These are phyloP conservation scores for Lophiotrema nucula DNA, from an alignment of 495 filamentous ascomycete genomes.

Conservation along the genomic window DNA sequence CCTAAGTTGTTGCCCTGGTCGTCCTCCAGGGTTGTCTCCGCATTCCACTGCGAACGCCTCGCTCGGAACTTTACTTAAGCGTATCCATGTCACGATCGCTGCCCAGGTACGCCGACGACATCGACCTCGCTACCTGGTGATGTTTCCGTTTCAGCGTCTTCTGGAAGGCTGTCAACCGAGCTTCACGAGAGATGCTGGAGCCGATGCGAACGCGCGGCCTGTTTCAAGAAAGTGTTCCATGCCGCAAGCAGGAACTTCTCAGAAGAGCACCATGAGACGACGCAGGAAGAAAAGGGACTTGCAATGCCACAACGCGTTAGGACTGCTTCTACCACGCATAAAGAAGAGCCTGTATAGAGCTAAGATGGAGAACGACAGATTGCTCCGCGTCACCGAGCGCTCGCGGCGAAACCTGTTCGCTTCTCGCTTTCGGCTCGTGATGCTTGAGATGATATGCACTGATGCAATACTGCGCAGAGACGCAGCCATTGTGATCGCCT, in stretches of 20 bases:
- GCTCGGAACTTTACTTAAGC: conserved; percentile 23
- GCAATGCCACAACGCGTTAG: too few species aligned
- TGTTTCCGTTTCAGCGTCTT: conserved; percentile 23
- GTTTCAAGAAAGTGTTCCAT: conserved; percentile 13
- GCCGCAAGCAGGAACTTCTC: conserved; percentile 11
- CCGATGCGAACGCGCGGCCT: conserved; percentile 18
- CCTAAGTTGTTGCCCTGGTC: conserved; percentile 28
- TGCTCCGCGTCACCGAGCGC: not conserved
- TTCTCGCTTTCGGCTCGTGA: not conserved
- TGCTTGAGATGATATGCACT: too few species aligned
- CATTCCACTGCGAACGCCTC: conserved; percentile 24
- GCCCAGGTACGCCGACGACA: conserved; percentile 8
- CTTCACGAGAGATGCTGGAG: not conserved
- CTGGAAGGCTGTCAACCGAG: conserved; percentile 24
- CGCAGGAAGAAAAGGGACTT: too few species aligned
- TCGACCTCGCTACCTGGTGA: conserved; percentile 11
- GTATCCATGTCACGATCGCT: conserved; percentile 28
- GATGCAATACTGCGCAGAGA: too few species aligned
- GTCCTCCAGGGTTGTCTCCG: conserved; percentile 30
- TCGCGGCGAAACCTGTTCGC: not conserved
- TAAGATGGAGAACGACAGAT: not conserved
- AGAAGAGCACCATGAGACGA: not conserved
- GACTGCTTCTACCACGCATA: too few species aligned
- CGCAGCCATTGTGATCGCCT: conserved; percentile 2
- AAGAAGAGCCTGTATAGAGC: too few species aligned